These are phyloP conservation scores for Pelargonium fulgidum DNA, from an alignment of 441 rosid species.

Conservation along the genomic window DNA sequence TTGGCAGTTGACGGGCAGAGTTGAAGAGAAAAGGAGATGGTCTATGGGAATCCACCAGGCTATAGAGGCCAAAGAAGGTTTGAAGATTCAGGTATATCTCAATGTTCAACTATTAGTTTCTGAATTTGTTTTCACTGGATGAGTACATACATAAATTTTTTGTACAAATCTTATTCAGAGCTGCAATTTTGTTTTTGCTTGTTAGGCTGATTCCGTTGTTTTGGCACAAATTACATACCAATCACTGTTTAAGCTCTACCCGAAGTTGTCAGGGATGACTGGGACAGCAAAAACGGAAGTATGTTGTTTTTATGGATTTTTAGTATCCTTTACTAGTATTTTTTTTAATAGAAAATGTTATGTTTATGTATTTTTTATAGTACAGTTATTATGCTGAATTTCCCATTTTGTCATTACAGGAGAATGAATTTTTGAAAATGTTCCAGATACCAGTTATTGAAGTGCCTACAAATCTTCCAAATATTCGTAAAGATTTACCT, in stretches of 20 bases:
- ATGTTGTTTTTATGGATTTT: conserved; percentile 24
- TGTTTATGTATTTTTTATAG: neutral
- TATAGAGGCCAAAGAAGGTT: conserved; percentile 95
- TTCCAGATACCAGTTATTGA: conserved; percentile 87
- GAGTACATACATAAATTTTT: neutral
- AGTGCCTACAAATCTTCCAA: conserved; percentile 89
- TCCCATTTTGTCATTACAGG: conserved; percentile 44
- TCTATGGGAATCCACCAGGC: conserved; percentile 96
- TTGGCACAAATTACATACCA: conserved; percentile 98
- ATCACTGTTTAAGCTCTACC: conserved; percentile 92
- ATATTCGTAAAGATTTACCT: conserved; percentile 85
- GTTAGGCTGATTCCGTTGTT: conserved; percentile 87
- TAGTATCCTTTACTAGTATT: neutral
- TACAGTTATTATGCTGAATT: conserved; percentile 4
- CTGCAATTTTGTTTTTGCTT: conserved; percentile 10
- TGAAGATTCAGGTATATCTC: conserved; percentile 65
- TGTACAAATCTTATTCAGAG: conserved; percentile 18
- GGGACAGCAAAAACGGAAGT: conserved; percentile 99
- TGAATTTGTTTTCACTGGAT: conserved; percentile 17
- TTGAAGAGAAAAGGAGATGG: conserved; percentile 98
- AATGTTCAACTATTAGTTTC: conserved; percentile 18
- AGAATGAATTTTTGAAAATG: conserved; percentile 93
- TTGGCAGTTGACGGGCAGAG: conserved; percentile 89
- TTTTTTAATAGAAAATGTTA: neutral
- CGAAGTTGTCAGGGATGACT: conserved; percentile 97